These are phyloP conservation scores for Kluyveromyces sp. DNA, from an alignment of 1,139 yeast genomes.

Conservation along the genomic window DNA sequence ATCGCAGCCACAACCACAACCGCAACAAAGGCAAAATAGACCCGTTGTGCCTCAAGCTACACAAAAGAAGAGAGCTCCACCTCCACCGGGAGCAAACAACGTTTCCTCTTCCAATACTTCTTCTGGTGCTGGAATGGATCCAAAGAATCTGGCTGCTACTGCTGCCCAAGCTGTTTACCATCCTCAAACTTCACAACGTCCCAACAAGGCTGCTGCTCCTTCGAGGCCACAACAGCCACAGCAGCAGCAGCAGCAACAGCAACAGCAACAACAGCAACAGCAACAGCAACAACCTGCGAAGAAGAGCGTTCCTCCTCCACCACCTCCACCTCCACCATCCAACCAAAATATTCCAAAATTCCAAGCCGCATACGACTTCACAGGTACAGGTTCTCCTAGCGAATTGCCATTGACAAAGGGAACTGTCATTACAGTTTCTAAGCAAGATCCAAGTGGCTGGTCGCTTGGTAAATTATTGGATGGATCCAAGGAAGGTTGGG, in stretches of 20 bases:
- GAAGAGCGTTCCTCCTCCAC: conserved; percentile 48
- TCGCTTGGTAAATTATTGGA: conserved; percentile 75
- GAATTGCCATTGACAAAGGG: conserved; percentile 72
- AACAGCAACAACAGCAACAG: too few relatives aligned
- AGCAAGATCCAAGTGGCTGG: conserved; percentile 81
- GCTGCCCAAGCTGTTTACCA: conserved; percentile 33
- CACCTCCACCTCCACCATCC: conserved; percentile 52
- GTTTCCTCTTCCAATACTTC: conserved; percentile 8
- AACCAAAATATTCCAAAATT: conserved; percentile 69
- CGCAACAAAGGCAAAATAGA: conserved; percentile 22
- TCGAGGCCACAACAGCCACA: conserved; percentile 1
- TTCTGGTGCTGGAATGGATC: conserved; percentile 8
- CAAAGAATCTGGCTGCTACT: conserved; percentile 25
- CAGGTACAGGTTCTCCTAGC: conserved; percentile 77
- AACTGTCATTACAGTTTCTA: conserved; percentile 62
- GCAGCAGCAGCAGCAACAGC: too few relatives aligned
- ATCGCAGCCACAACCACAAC: conserved; percentile 5
- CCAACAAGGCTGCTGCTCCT: conserved; percentile 11
- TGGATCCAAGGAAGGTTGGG: conserved; percentile 88
- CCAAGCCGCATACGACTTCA: conserved; percentile 83
- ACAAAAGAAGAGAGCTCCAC: conserved; percentile 29
- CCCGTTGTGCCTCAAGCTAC: conserved; percentile 1
- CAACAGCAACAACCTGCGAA: too few relatives aligned
- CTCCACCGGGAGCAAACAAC: conserved; percentile 21
- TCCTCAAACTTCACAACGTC: conserved; percentile 14